These are phyloP conservation scores for Arthrocladium fulminans DNA, from an alignment of 2,329 filamentous ascomycete species.

Conservation along the genomic window DNA sequence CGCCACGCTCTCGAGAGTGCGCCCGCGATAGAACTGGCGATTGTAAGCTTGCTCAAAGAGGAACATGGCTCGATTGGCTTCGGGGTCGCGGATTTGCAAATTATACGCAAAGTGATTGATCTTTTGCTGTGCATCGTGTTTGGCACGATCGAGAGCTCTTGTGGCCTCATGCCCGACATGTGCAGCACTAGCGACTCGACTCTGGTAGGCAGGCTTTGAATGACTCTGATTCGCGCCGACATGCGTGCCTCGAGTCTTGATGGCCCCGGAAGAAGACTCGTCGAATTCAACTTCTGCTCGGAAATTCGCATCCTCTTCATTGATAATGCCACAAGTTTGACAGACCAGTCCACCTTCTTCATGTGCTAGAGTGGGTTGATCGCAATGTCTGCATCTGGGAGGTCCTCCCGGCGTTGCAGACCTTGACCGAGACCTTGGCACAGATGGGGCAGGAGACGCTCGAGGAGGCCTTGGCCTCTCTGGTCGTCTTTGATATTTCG, in stretches of 20 bases:
- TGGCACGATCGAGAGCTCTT: constrained; percentile 28
- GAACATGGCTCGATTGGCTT: constrained; percentile 45
- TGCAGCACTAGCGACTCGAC: constrained; percentile 39
- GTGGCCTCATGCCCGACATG: constrained; percentile 19
- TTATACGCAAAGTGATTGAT: constrained; percentile 55
- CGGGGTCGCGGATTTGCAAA: constrained; percentile 56
- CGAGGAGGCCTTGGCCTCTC: neutral
- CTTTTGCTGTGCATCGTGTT: constrained; percentile 29
- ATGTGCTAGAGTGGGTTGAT: neutral
- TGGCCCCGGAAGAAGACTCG: constrained; percentile 74
- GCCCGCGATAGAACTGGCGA: constrained; percentile 75
- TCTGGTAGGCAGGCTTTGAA: constrained; percentile 45
- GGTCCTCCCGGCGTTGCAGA: constrained; percentile 6
- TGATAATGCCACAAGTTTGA: constrained; percentile 72
- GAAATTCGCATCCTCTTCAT: constrained; percentile 73
- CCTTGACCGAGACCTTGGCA: neutral
- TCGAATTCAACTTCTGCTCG: constrained; percentile 88
- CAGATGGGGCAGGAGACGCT: constrained; percentile 5
- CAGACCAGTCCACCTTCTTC: constrained; percentile 44
- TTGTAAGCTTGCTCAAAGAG: constrained; percentile 68
- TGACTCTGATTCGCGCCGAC: constrained; percentile 79
- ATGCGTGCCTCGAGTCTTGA: constrained; percentile 82
- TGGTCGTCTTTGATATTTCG: neutral
- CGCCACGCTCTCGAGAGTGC: constrained; percentile 73
- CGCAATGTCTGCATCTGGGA: constrained; percentile 1